Percentiles rank a stretch among this genome's conserved stretches.
Evolutionary conservation across 1,139 yeast species (phyloP).

Genomic region (Scheffersomyces illinoinensis): DNA sequence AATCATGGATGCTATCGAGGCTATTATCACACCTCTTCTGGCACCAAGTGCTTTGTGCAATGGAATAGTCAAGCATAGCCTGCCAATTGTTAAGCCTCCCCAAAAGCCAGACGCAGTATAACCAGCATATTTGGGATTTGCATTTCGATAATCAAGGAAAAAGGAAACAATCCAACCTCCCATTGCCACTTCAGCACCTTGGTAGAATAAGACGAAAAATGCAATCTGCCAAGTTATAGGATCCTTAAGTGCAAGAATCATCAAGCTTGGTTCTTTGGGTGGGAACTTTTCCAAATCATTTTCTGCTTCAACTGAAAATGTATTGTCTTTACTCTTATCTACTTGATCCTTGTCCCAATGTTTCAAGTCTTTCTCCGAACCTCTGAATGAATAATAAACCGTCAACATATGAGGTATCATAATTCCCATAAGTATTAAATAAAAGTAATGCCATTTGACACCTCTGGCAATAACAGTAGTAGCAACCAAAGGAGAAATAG

Average conservation of each 20-base stretch:
- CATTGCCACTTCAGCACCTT: constrained; percentile 66
- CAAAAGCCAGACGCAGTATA: constrained; percentile 71
- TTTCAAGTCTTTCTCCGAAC: constrained; percentile 33
- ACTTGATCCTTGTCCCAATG: constrained; percentile 12
- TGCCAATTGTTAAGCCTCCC: constrained; percentile 66
- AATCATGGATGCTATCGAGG: constrained; percentile 32
- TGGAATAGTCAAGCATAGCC: constrained; percentile 47
- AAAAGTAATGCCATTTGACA: constrained; percentile 54
- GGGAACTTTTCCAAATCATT: background rate
- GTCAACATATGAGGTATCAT: constrained; percentile 26
- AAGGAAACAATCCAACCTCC: constrained; percentile 77
- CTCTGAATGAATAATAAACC: constrained; percentile 38
- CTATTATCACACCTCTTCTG: constrained; percentile 43
- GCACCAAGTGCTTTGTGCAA: constrained; percentile 43
- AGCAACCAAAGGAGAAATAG: constrained; percentile 58
- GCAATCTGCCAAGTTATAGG: constrained; percentile 57
- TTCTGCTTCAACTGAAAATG: background rate
- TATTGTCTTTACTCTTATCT: background rate
- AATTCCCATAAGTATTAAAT: constrained; percentile 47
- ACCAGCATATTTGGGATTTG: constrained; percentile 46
- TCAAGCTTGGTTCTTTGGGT: background rate
- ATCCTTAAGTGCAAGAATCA: constrained; percentile 37
- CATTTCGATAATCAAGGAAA: constrained; percentile 55
- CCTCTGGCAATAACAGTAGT: constrained; percentile 53
- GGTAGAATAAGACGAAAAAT: constrained; percentile 56